Evolutionary conservation across 1,284 basidiomycete species (phyloP).

Genomic region (Ceratobasidium sp.): DNA sequence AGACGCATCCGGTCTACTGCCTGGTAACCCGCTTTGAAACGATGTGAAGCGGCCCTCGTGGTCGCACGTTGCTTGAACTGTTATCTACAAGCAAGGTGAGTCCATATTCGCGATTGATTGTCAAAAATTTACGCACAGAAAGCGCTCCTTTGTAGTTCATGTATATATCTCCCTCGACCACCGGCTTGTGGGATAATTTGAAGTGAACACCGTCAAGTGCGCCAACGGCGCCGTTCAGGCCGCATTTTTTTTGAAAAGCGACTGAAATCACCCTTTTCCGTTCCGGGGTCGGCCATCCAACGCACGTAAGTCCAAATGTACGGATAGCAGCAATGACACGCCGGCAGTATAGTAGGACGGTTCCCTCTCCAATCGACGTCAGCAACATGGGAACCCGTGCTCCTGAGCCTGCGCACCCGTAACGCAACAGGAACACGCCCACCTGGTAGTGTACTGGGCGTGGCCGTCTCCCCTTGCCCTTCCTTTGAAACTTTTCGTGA

Average conservation of each 20-base stretch:
- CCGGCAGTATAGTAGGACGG: constrained; percentile 13
- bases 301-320: background rate
- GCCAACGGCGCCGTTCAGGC: background rate
- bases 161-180: background rate
- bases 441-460: constrained; percentile 11
- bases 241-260: background rate
- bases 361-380: constrained; percentile 22
- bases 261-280: background rate
- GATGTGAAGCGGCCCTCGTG: background rate
- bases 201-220: background rate
- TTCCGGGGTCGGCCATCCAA: constrained; percentile 13
- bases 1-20: background rate
- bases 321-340: constrained; percentile 21
- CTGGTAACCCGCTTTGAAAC: constrained; percentile 18
- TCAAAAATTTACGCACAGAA: background rate
- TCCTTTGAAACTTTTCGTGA: background rate
- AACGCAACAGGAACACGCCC: constrained; percentile 15
- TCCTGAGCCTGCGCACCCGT: background rate
- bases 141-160: background rate
- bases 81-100: background rate
- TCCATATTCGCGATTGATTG: background rate
- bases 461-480: background rate
- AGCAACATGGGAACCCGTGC: background rate
- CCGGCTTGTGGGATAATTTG: background rate
- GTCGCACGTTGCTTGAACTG: background rate